Conservation (phyloP, 305 asterid species). For the Solanum hybrid region DNA sequence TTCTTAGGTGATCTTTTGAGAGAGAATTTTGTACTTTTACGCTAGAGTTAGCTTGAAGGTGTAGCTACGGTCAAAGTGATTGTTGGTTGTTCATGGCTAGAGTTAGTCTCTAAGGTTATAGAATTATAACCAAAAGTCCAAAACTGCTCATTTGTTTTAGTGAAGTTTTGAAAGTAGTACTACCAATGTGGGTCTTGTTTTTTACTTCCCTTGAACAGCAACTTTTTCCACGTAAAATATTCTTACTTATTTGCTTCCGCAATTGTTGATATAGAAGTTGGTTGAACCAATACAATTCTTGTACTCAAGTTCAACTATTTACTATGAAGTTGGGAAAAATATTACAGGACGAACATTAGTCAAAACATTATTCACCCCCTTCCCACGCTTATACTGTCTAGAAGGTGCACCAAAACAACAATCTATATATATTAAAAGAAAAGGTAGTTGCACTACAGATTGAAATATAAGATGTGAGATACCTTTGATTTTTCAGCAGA, state of each 20-base stretch:
- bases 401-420: neutral
- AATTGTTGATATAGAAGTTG: neutral
- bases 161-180: neutral
- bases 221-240: neutral
- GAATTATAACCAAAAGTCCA: neutral
- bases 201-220: neutral
- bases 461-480: neutral
- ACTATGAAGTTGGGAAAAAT: neutral
- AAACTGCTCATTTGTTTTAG: neutral
- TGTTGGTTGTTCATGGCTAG: neutral
- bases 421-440: neutral
- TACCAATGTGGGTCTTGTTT: neutral
- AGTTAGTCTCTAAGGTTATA: neutral
- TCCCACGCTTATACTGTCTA: neutral
- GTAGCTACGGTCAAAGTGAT: neutral
- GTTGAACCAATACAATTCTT: neutral
- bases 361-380: neutral
- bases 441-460: neutral
- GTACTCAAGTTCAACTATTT: neutral
- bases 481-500: constrained; percentile 57
- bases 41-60: neutral
- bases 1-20: neutral
- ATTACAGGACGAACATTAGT: neutral
- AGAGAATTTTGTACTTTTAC: neutral
- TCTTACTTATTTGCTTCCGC: neutral